Evolutionary conservation across 2,329 filamentous ascomycete genomes (phyloP).

Genomic region (Dactylellina parvicollis): DNA sequence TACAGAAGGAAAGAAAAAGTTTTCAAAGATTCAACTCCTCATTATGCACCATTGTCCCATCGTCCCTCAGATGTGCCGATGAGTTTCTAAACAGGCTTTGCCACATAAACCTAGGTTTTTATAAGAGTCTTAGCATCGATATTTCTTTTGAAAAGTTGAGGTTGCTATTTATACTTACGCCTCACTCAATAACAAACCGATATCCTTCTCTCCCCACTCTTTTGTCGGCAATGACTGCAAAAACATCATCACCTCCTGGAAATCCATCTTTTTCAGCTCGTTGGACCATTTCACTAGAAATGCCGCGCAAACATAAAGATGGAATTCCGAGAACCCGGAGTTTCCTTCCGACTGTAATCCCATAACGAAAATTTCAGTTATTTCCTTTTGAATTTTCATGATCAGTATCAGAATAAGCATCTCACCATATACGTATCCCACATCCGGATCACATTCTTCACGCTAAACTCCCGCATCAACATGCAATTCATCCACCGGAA

Average conservation of each 20-base stretch:
- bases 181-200: conserved; percentile 92
- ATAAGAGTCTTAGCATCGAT: background rate
- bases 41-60: conserved; percentile 53
- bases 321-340: conserved; percentile 91
- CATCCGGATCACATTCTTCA: conserved; percentile 97
- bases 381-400: background rate
- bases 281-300: conserved; percentile 99
- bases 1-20: background rate
- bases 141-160: background rate
- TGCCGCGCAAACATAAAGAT: conserved; percentile 96
- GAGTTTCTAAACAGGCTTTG: conserved; percentile 96
- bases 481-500: conserved; percentile 99
- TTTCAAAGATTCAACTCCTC: conserved; percentile 53
- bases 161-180: conserved; percentile 65
- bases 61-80: conserved; percentile 78
- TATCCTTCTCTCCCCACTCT: conserved; percentile 97
- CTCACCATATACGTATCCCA: conserved; percentile 98
- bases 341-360: conserved; percentile 89
- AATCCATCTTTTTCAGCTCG: conserved; percentile 95
- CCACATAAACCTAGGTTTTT: conserved; percentile 77
- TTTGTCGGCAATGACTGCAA: conserved; percentile 91
- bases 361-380: conserved; percentile 9
- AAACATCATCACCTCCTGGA: conserved; percentile 98
- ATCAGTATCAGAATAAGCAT: conserved; percentile 50
- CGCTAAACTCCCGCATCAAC: conserved; percentile 95